Base-by-base conservation (phyloP, 306 rosid genomes). In the Purshia tridentata region DNA sequence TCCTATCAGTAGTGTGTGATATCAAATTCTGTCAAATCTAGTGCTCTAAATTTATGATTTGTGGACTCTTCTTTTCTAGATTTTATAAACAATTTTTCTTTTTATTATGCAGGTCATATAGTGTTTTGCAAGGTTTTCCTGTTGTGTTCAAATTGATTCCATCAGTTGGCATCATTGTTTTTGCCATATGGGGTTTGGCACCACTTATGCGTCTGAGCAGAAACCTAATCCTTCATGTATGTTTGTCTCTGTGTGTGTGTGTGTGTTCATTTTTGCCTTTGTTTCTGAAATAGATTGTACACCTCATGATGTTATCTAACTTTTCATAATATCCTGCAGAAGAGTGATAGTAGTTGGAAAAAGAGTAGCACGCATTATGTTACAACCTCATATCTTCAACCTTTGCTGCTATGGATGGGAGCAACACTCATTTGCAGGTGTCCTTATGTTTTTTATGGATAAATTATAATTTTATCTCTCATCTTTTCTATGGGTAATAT, bases 391-490 rank as follows among this genome's bases (percentile, higher is more conserved):
- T 93, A 88, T 82, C 76, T 93, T 77, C 98, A 60, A 72, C 98
- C 98, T 70, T 61, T 89, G 83, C 76, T 93, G 67, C 86, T 93
- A 57, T 93, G 98, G 98, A 69, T 75, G 8, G 98, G 96, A 83
- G 93, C 91, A 64, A 46, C 86, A 80, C 92, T 93, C 77, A 82
- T 93, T 76, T 93, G 97, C 98, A 93, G 98, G 98, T 91, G 56
- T 83, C 50, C 14, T 46, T 72, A 20, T 83, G 64, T 54, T 70
- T 41, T 4, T 70, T 54, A n/a, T 70, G 52, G 23, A 53, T 54
- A 52, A 29, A 55, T 61, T 12, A 58, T 56, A 60, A 4, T 65
- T 41, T 41, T 66, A 7, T 23, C 5, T 35, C 10, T 19, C 6
- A 40, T 50, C 46, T 50, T 18, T 23, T 45, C 49, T 35, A 18